Evolutionary conservation across 1,284 basidiomycete genomes (phyloP), one percentile per base, ranked within the genome.

Genomic region (Ganoderma sinense): DNA sequence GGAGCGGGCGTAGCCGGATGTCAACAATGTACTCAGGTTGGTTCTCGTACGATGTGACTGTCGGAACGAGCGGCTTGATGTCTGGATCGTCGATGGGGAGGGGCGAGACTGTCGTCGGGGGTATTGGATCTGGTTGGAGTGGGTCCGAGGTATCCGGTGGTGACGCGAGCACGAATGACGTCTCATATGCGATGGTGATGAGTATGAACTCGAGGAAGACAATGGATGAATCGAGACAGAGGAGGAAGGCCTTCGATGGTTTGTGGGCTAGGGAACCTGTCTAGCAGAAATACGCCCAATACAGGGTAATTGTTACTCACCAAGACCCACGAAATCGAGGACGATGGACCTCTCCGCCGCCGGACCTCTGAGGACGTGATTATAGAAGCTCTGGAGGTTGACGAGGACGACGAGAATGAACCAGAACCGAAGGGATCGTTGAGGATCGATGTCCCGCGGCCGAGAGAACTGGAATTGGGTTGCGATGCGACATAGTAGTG

Each of bases 271-370:
- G 60, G 39, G 31, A 64, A 13, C 23, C 13, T 62, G 26, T 39
- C 48, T 18, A 26, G 39, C 36, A 20, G 39, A 31, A 4, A 23
- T 4, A 4, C 20, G 5, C n/a, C 0, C 20, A 18, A 26, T 4
- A 45, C 18, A 39, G 45, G 63, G 18, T 29, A 29, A 18, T 62
- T 14, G 11, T n/a, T 10, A 85, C 90, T 66, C 77, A 94, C 92
- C 87, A 83, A 89, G 84, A 68, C 93, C 93, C 70, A 94, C 86
- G 75, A 94, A 94, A 78, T 94, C 92, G 69, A 94, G 87, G 48
- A 94, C 80, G 75, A 93, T 80, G 11, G 86, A 82, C 74, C 89
- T 83, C 31, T 87, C 87, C 69, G 89, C 85, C 43, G 83, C 77
- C 66, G 86, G 80, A 8, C 86, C 86, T 41, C 84, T 79, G 31